Conservation (phyloP, 306 rosid species). For the Geum urbanum region DNA sequence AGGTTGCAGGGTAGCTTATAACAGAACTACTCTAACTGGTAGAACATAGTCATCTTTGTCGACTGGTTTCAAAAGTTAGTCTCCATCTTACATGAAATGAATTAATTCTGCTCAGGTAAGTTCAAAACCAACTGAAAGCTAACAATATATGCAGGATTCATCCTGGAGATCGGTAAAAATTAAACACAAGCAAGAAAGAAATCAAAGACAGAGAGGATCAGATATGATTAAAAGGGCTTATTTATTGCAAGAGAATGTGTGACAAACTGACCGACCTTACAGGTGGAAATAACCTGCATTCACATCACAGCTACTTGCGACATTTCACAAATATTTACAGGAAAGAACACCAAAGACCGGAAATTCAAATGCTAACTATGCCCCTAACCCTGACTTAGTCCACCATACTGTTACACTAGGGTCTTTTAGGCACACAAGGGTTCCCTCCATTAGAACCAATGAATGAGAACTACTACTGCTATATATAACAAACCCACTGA, state of each 20-base stretch:
- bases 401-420: slow-evolving; percentile 26
- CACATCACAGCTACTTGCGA: slow-evolving; percentile 38
- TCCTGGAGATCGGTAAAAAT: neutral
- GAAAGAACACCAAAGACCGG: slow-evolving; percentile 51
- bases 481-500: slow-evolving; percentile 8
- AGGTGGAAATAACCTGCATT: slow-evolving; percentile 45
- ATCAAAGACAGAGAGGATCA: slow-evolving; percentile 4
- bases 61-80: no score
- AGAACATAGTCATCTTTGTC: no score
- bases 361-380: slow-evolving; percentile 29
- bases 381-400: slow-evolving; percentile 34
- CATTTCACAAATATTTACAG: slow-evolving; percentile 53
- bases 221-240: slow-evolving; percentile 33
- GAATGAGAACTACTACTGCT: slow-evolving; percentile 31
- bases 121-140: neutral
- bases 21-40: no score
- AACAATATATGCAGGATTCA: neutral
- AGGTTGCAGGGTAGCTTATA: no score
- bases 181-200: neutral
- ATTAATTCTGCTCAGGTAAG: neutral
- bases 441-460: slow-evolving; percentile 38
- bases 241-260: slow-evolving; percentile 47
- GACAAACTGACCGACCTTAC: slow-evolving; percentile 42
- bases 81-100: no score
- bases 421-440: slow-evolving; percentile 25